Evolutionary conservation across 163 green algal genomes (phyloP).

Genomic region (Scenedesmus sp.): DNA sequence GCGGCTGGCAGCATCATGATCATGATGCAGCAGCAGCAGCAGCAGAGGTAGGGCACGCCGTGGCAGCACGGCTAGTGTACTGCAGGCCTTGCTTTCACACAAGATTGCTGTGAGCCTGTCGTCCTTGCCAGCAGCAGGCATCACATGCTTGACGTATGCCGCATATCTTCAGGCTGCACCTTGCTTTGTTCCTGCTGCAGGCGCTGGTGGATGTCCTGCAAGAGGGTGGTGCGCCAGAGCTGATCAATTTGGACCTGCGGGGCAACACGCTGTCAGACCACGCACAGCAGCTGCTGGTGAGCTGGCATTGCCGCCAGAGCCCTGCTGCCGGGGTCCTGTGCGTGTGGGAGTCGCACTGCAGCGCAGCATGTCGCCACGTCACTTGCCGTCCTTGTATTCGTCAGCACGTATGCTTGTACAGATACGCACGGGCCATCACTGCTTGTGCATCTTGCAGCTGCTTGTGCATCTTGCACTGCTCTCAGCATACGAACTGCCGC

Average conservation of each 20-base stretch:
- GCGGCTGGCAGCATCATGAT: background rate
- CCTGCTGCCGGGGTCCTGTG: background rate
- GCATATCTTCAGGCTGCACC: no score
- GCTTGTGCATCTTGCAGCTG: no score
- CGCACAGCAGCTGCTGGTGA: slow-evolving; percentile 57
- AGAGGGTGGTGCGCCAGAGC: slow-evolving; percentile 66
- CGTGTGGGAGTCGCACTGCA: background rate
- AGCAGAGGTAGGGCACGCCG: background rate
- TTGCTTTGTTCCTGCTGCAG: slow-evolving; percentile 50
- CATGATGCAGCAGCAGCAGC: background rate
- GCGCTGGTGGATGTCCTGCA: slow-evolving; percentile 68
- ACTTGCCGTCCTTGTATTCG: no score
- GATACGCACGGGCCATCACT: no score
- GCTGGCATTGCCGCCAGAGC: background rate
- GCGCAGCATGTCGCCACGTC: no score
- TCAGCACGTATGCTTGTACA: no score
- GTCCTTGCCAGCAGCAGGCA: no score
- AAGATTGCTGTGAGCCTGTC: no score
- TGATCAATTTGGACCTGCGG: slow-evolving; percentile 82
- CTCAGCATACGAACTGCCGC: no score
- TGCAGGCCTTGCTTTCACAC: background rate
- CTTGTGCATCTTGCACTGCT: no score
- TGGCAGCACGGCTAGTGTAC: background rate
- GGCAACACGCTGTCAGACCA: slow-evolving; percentile 68
- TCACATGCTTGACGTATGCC: no score